phyloP scores from a whole-genome alignment of 2,329 filamentous ascomycete species.

The Fusarium devonianum region DNA sequence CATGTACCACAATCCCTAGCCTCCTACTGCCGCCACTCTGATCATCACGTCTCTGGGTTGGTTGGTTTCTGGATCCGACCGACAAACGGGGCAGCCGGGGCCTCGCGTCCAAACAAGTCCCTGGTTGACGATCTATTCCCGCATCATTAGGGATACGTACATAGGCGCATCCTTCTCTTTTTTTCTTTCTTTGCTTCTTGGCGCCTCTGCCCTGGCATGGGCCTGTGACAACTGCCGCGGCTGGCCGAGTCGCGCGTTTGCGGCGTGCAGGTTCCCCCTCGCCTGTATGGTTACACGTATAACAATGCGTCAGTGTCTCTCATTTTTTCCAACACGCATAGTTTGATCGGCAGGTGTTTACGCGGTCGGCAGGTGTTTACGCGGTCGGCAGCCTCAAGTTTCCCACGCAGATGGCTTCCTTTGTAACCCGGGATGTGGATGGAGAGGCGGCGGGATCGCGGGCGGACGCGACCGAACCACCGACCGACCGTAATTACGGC shows the following conservation, averaged over 20 bases:
- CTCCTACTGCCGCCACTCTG: conserved; percentile 23
- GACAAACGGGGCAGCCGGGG: conserved; percentile 11
- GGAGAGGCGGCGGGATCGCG: no score
- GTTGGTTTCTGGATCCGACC: conserved; percentile 28
- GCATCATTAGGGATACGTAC: conserved; percentile 17
- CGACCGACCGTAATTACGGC: conserved; percentile 40
- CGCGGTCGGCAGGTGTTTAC: not conserved
- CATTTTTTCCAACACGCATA: no score
- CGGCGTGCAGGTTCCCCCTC: not conserved
- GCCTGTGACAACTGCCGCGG: not conserved
- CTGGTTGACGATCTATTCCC: conserved; percentile 30
- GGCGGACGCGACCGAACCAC: conserved; percentile 24
- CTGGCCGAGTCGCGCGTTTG: conserved; percentile 5
- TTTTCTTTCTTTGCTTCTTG: no score
- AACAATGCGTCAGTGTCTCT: not conserved
- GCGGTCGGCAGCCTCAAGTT: no score
- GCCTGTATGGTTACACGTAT: not conserved
- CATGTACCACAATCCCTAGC: conserved; percentile 10
- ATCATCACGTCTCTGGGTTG: conserved; percentile 30
- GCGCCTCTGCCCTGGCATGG: conserved; percentile 7
- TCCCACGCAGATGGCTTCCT: no score
- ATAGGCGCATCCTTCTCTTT: not conserved
- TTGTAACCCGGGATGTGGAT: no score
- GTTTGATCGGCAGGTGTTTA: not conserved
- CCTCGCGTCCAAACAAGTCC: conserved; percentile 18